Evolutionary conservation across 2,329 filamentous ascomycete species (phyloP), one percentile per base, ranked within the genome.

Genomic region (Aaosphaeria arxii): DNA sequence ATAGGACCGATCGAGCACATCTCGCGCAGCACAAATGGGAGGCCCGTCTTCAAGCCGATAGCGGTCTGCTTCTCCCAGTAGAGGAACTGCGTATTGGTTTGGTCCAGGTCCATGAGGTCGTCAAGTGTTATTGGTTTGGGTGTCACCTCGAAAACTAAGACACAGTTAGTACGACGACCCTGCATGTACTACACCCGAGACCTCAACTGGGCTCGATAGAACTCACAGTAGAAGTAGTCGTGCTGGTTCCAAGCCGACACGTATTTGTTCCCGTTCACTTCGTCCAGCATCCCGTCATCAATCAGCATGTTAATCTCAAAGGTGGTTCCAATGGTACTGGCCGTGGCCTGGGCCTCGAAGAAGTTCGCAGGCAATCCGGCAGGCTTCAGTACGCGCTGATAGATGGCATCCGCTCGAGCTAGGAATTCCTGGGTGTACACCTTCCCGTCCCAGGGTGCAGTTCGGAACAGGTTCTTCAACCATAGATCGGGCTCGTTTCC

Each of bases 1-100:
- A 76, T 72, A 6, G 77, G 77, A 1, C 77, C 77, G 24, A 78
- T 73, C 35, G 74, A 72, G 46, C 73, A 73, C 75, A 79, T 78
- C 59, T 79, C 77, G 7, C 77, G 73, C 28, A 79, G 63, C n/a
- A 72, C 71, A 54, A 77, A 79, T 11, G 74, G 74, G 41, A 73
- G 67, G 1, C 68, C 66, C 0, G 75, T 76, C 28, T 65, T 55
- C 5, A 67, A 47, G 24, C 72, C 73, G 48, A 75, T 71, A 5
- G 59, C 53, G 33, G 78, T 66, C 54, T 79, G 74, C 39, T 63
- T 55, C 30, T 62, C 62, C 76, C 75, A 79, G 45, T 74, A 75
- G 5, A 53, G 57, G 56, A 79, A 78, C 53, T 79, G 76, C 40
- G 62, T 62, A 44, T 77, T 73, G 35, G 75, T 78, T 33, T 68